Percentiles rank a stretch among this genome's conserved stretches.
These are phyloP conservation scores for Tuber borchii DNA, from an alignment of 495 filamentous ascomycete species.

Conservation along the genomic window DNA sequence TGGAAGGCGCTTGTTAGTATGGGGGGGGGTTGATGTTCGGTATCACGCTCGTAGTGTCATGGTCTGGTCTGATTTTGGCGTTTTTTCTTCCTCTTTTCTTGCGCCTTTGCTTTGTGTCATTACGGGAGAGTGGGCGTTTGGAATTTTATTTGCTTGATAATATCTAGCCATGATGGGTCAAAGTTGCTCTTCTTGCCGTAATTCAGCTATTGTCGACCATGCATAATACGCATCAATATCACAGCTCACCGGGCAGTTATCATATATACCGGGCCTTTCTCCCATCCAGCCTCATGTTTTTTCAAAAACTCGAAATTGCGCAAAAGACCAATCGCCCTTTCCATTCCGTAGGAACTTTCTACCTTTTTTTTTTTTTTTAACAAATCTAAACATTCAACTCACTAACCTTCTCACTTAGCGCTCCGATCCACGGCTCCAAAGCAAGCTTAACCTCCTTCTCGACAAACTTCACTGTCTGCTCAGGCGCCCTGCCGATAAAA, in stretches of 20 bases:
- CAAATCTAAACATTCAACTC: conserved; percentile 49
- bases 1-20: conserved; percentile 23
- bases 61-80: background rate
- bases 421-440: conserved; percentile 48
- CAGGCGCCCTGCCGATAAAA: conserved; percentile 61
- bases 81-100: background rate
- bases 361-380: no score
- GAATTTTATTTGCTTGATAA: background rate
- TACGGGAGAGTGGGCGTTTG: background rate
- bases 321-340: background rate
- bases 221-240: background rate
- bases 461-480: conserved; percentile 56
- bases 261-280: background rate
- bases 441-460: conserved; percentile 51
- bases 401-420: conserved; percentile 48
- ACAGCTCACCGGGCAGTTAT: background rate
- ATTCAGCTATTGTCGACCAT: background rate
- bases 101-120: background rate
- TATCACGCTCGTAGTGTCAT: background rate
- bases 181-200: background rate
- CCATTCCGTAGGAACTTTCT: background rate
- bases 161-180: background rate
- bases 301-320: background rate
- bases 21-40: conserved; percentile 12
- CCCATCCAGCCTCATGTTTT: conserved; percentile 5